phyloP scores from a whole-genome alignment of 1,284 basidiomycete species.

The Amylostereum areolatum region DNA sequence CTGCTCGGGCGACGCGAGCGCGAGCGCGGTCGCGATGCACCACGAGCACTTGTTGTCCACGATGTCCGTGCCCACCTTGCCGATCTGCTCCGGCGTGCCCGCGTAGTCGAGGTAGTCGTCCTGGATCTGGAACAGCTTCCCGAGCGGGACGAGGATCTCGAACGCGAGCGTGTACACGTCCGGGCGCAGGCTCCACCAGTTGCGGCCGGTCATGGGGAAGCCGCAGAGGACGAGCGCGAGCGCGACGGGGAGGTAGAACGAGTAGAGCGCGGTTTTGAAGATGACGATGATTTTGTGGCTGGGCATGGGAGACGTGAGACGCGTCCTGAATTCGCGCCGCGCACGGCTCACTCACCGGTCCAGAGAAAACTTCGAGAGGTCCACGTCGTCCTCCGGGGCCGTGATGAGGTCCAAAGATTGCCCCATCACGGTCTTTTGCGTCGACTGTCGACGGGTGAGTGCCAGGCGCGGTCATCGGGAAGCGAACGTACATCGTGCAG shows the following conservation, averaged over 20 bases:
- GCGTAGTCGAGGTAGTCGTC: slow-evolving; percentile 97
- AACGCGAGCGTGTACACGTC: slow-evolving; percentile 76
- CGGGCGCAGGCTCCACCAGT: slow-evolving; percentile 24
- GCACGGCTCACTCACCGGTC: slow-evolving; percentile 52
- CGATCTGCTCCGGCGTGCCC: slow-evolving; percentile 87
- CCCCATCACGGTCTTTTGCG: slow-evolving; percentile 88
- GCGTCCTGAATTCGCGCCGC: slow-evolving; percentile 1
- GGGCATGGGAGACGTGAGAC: slow-evolving; percentile 5
- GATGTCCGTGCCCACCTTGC: slow-evolving; percentile 98
- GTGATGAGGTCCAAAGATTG: slow-evolving; percentile 96
- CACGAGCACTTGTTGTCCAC: slow-evolving; percentile 99
- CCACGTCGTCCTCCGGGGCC: slow-evolving; percentile 86
- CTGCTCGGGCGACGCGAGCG: slow-evolving; percentile 49
- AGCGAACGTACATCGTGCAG: slow-evolving; percentile 69
- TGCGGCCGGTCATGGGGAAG: slow-evolving; percentile 50
- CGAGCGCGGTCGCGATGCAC: slow-evolving; percentile 89
- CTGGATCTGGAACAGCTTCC: slow-evolving; percentile 98
- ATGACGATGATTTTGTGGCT: slow-evolving; percentile 93
- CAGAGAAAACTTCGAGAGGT: slow-evolving; percentile 84
- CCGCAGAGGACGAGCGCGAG: slow-evolving; percentile 83
- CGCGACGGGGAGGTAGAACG: slow-evolving; percentile 97
- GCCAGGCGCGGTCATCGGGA: neutral
- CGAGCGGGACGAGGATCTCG: slow-evolving; percentile 86
- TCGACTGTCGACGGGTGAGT: slow-evolving; percentile 7
- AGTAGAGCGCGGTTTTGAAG: slow-evolving; percentile 98